Evolutionary conservation across 148 eudicot genomes (phyloP).

Genomic region (Suaeda aralocaspica): DNA sequence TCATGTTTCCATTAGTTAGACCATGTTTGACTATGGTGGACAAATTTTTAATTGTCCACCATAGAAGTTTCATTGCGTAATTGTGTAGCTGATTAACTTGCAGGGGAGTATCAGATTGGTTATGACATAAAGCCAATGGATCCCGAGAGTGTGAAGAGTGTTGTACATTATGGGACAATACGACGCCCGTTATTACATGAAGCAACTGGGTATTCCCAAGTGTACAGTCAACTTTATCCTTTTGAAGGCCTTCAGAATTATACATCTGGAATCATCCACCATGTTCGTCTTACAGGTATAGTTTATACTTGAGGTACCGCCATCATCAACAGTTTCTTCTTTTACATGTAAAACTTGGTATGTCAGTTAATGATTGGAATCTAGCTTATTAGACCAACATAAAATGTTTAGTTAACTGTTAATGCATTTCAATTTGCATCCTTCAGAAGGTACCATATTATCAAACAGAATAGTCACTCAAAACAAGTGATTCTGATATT

Average conservation of each 20-base stretch:
- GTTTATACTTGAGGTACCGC: not conserved
- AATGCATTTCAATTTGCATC: not conserved
- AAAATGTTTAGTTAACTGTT: not conserved
- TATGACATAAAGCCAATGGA: conserved; percentile 57
- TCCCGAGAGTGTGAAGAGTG: conserved; percentile 57
- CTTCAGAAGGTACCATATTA: not conserved
- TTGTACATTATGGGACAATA: conserved; percentile 58
- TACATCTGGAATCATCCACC: conserved; percentile 97
- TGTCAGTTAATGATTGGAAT: not conserved
- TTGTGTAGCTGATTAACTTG: conserved; percentile 12
- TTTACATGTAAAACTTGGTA: not conserved
- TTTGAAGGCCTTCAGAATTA: conserved; percentile 88
- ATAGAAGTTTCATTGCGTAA: no score
- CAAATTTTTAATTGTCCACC: no score
- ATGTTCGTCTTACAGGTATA: conserved; percentile 80
- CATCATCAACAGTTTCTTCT: not conserved
- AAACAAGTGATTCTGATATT: no score
- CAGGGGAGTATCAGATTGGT: conserved; percentile 93
- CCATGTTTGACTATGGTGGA: no score
- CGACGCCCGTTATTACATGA: conserved; percentile 36
- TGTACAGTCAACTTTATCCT: conserved; percentile 85
- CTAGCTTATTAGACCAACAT: not conserved
- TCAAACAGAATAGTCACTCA: not conserved
- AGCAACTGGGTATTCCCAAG: conserved; percentile 65
- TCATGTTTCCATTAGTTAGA: no score